These are phyloP conservation scores for Mycena floridula DNA, from an alignment of 768 basidiomycete species.

Conservation along the genomic window DNA sequence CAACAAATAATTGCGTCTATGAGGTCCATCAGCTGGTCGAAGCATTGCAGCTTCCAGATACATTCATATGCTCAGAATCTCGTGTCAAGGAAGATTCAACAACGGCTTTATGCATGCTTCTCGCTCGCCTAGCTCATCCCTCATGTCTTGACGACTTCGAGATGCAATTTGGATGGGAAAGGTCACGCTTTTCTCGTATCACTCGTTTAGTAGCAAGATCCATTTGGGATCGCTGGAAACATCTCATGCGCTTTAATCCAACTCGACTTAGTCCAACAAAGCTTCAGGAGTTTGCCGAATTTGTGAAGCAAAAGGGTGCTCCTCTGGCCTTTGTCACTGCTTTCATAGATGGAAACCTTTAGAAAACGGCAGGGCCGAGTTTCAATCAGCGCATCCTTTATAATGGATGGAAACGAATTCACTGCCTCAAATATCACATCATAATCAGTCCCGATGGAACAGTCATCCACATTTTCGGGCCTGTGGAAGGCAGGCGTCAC, in stretches of 20 bases:
- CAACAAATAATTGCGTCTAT: too few relatives aligned
- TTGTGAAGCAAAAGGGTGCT: constrained; percentile 6
- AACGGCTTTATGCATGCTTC: constrained; percentile 10
- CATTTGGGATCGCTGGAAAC: constrained; percentile 11
- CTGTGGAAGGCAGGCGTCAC: constrained; percentile 11
- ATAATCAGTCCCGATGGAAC: constrained; percentile 11
- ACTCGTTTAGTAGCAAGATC: constrained; percentile 5
- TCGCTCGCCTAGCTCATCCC: constrained; percentile 4
- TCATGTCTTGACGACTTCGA: constrained; percentile 6
- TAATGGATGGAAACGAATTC: constrained; percentile 13
- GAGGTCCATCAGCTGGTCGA: too few relatives aligned
- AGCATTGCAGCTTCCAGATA: constrained; percentile 3
- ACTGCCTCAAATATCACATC: constrained; percentile 10
- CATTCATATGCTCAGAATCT: constrained; percentile 2
- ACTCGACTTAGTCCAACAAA: constrained; percentile 2
- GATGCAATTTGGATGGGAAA: constrained; percentile 13
- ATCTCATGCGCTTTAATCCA: constrained; percentile 9
- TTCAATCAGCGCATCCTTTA: constrained; percentile 12
- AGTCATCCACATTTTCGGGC: constrained; percentile 11
- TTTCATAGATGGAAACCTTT: constrained; percentile 10
- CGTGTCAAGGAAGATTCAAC: constrained; percentile 4
- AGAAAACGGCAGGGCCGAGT: not conserved
- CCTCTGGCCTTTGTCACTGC: constrained; percentile 6
- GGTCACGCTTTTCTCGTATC: constrained; percentile 10
- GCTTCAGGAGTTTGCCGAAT: constrained; percentile 1